Evolutionary conservation across 2,329 filamentous ascomycete genomes (phyloP), one percentile per base, ranked within the genome.

Genomic region (Diatrype stigma): DNA sequence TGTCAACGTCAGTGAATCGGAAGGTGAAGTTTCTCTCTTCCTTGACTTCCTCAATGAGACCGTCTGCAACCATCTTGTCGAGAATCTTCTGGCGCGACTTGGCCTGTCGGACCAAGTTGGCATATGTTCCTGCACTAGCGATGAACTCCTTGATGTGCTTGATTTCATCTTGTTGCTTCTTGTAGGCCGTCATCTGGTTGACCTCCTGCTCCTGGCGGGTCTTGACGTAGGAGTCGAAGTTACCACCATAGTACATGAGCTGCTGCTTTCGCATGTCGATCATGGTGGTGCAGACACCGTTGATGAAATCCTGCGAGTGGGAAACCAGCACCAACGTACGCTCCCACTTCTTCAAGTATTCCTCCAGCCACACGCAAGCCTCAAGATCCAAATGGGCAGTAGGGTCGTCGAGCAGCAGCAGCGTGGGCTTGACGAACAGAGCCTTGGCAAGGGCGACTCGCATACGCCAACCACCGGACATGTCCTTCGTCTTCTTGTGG

Each of bases 391-490:
- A 89, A 84, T 99, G 94, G 67, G 94, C 94, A 59, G 94, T 99
- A 42, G 94, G 94, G 78, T 99, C 94, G 70, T 99, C 94, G 65
- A 99, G 91, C 60, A 99, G 82, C 47, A 99, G 85, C 51, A 99
- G 81, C 17, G 91, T 94, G 34, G 95, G 94, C 82, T 95, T 96
- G 76, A 99, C 93, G 79, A 99, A 99, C 48, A 99, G 86, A 51
- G 94, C 94, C 81, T 97, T 96, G 70, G 82, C 94, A 55, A 99
- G 86, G 51, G 94, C 94, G 53, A 99, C 94, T 82, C 95, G 90
- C 94, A 99, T 99, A 80, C 93, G 86, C 94, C 94, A 99, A 64
- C 94, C 94, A 90, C 94, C 94, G 60, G 94, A 99, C 95, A 99
- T 99, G 73, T 99, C 95, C 84, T 97, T 99, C 65, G 95, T 99